Evolutionary conservation across 805 yeast genomes (phyloP).

Genomic region (Pichia membranifaciens): DNA sequence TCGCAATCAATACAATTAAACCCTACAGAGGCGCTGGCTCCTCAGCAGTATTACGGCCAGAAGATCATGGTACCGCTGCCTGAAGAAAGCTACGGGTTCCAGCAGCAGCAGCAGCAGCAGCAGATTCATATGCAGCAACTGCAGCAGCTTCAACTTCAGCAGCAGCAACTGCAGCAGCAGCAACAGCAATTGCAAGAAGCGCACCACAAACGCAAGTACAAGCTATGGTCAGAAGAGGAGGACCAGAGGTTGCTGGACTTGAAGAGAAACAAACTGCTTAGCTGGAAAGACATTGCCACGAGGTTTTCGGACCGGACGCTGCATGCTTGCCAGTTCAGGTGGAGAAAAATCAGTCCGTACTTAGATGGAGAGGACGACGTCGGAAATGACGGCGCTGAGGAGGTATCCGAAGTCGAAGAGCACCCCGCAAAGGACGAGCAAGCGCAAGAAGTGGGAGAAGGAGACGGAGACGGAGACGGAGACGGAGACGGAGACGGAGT

Average conservation of each 20-base stretch:
- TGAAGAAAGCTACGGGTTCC: neutral
- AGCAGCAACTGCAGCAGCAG: neutral
- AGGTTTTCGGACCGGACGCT: conserved; percentile 14
- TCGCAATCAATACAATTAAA: neutral
- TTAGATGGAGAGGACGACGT: neutral
- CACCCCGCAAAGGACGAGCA: no score
- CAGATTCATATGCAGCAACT: neutral
- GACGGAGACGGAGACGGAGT: neutral
- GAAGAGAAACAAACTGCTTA: conserved; percentile 7
- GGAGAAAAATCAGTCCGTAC: conserved; percentile 14
- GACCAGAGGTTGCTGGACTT: conserved; percentile 10
- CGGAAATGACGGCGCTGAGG: neutral
- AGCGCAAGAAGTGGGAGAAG: neutral
- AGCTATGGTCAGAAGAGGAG: conserved; percentile 16
- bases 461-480: neutral
- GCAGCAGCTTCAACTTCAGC: conserved; percentile 2
- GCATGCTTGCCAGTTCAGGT: conserved; percentile 18
- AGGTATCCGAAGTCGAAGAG: no score
- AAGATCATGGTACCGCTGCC: neutral
- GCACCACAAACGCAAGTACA: conserved; percentile 10
- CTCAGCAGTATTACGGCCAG: neutral
- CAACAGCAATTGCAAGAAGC: neutral
- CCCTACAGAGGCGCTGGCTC: neutral
- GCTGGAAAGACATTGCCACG: conserved; percentile 15
- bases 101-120: conserved; percentile 1